These are phyloP conservation scores for Solanum peruvianum DNA, from an alignment of 257 asterid species.

Conservation along the genomic window DNA sequence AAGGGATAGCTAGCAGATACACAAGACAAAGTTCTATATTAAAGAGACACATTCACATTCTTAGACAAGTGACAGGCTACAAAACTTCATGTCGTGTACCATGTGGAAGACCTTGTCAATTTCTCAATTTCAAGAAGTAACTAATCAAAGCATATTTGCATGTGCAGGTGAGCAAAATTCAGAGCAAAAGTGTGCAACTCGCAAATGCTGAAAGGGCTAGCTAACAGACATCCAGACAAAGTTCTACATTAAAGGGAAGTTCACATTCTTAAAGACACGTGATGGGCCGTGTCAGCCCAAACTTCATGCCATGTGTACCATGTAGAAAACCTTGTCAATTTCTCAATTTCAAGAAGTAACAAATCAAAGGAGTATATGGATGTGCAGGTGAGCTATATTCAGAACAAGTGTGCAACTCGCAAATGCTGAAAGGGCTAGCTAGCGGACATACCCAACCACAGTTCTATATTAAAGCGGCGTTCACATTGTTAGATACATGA, in stretches of 20 bases:
- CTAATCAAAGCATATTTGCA: neutral
- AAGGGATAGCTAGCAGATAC: neutral
- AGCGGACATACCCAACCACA: neutral
- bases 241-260: neutral
- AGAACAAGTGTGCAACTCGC: neutral
- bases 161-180: neutral
- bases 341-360: neutral
- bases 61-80: neutral
- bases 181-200: neutral
- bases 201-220: neutral
- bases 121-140: neutral
- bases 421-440: neutral
- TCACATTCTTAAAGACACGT: neutral
- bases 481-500: neutral
- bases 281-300: neutral
- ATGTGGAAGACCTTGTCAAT: neutral
- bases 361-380: neutral
- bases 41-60: neutral
- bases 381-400: neutral
- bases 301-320: neutral
- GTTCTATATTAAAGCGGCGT: neutral
- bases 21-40: neutral
- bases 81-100: neutral
- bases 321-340: neutral
- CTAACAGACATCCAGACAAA: neutral